Evolutionary conservation across 768 basidiomycete species (phyloP).

Genomic region (Hygrophoropsis aurantiaca): DNA sequence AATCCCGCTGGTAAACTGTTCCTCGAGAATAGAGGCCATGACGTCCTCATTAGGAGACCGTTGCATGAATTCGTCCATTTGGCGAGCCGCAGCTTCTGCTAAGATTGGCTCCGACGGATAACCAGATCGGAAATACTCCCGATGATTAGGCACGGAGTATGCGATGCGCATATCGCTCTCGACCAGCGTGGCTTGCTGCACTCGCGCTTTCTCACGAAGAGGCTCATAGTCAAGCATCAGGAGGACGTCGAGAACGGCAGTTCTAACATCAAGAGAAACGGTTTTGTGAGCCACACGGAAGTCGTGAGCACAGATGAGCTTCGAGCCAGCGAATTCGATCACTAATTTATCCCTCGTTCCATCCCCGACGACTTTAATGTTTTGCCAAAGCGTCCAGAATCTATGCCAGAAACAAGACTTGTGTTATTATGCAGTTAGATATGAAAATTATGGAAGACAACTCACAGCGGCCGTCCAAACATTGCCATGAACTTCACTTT

Average conservation of each 20-base stretch:
- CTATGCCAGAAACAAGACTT: neutral
- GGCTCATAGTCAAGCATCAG: constrained; percentile 14
- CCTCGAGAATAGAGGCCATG: constrained; percentile 4
- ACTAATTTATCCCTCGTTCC: too few relatives aligned
- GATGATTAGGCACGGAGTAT: constrained; percentile 16
- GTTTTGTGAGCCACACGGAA: too few relatives aligned
- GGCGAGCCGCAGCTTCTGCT: constrained; percentile 28
- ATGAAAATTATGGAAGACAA: too few relatives aligned
- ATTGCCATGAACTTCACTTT: constrained; percentile 6
- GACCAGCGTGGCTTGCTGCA: constrained; percentile 12
- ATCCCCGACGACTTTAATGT: too few relatives aligned
- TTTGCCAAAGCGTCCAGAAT: too few relatives aligned
- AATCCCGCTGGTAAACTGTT: constrained; percentile 8
- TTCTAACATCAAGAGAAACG: neutral
- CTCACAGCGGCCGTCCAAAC: constrained; percentile 16
- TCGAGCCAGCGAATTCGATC: neutral
- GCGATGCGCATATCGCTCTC: constrained; percentile 18
- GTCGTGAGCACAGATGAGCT: too few relatives aligned
- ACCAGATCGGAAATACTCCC: constrained; percentile 22
- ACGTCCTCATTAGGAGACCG: neutral
- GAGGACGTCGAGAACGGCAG: constrained; percentile 15
- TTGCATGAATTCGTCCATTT: constrained; percentile 5
- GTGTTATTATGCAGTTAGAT: neutral
- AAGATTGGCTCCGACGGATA: constrained; percentile 36
- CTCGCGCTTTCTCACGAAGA: neutral